A percentile compares a stretch with the other conserved stretches of the same genome.
Evolutionary conservation across 78 protist species (phyloP).

Genomic region (Monosiga brevicollis): DNA sequence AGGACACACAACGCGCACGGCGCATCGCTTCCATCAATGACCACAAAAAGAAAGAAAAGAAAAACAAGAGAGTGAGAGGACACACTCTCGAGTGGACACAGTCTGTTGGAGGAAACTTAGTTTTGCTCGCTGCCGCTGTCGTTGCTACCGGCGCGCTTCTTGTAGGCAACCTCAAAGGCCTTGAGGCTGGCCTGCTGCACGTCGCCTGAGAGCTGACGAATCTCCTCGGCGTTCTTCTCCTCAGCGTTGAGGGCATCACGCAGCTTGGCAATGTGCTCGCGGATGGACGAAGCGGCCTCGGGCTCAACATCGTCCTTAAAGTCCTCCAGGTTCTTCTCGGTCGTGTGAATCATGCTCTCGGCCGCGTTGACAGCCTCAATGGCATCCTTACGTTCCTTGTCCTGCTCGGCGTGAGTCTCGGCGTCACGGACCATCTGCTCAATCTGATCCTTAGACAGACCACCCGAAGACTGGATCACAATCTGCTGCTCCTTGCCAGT

Average conservation of each 20-base stretch:
- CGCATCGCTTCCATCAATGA: too few relatives aligned
- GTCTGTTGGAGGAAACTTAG: too few relatives aligned
- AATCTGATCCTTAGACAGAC: slow-evolving; percentile 84
- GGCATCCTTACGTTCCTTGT: slow-evolving; percentile 18
- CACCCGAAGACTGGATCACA: slow-evolving; percentile 84
- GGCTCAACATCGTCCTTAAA: slow-evolving; percentile 19
- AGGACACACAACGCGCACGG: too few relatives aligned
- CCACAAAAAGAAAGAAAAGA: too few relatives aligned
- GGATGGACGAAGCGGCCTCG: slow-evolving; percentile 18
- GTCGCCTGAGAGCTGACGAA: background rate
- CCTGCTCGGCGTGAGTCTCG: slow-evolving; percentile 38
- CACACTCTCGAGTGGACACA: too few relatives aligned
- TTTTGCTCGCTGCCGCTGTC: too few relatives aligned
- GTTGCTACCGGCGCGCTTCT: too few relatives aligned
- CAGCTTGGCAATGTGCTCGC: slow-evolving; percentile 3
- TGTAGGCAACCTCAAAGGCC: slow-evolving; percentile 20
- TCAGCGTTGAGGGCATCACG: background rate
- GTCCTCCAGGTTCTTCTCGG: slow-evolving; percentile 55
- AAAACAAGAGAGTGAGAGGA: too few relatives aligned
- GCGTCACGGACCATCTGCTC: slow-evolving; percentile 91
- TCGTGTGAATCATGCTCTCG: slow-evolving; percentile 40
- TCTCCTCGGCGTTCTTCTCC: background rate
- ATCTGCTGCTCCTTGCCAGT: slow-evolving; percentile 79
- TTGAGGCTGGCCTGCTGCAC: slow-evolving; percentile 25
- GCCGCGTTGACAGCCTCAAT: slow-evolving; percentile 64